These are phyloP conservation scores for Pythium utonaiense DNA, from an alignment of 352 stramenopile species.

Conservation along the genomic window DNA sequence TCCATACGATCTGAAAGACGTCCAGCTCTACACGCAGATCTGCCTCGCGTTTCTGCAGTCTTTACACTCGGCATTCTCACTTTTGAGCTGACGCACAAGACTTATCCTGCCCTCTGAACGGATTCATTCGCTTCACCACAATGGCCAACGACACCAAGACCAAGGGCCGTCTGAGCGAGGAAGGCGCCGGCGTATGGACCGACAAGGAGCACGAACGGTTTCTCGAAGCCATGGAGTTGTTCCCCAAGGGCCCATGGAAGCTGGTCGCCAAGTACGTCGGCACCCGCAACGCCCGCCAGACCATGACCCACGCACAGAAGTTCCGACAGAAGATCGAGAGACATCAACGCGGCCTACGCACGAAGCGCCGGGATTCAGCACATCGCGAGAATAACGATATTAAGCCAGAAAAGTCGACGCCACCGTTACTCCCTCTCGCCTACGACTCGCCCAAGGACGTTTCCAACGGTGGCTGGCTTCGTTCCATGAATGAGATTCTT, in stretches of 20 bases:
- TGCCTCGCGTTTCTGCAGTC: background rate
- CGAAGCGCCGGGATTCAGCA: constrained; percentile 16
- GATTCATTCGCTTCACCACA: background rate
- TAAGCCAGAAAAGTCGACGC: background rate
- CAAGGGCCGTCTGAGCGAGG: constrained; percentile 20
- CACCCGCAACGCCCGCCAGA: constrained; percentile 26
- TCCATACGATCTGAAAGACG: background rate
- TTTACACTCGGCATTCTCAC: background rate
- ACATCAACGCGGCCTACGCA: constrained; percentile 25
- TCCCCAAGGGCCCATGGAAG: constrained; percentile 36
- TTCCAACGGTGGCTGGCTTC: constrained; percentile 9
- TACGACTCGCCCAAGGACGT: constrained; percentile 25
- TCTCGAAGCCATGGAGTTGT: constrained; percentile 32
- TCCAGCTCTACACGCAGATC: background rate
- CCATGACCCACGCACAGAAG: constrained; percentile 34
- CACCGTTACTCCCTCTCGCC: constrained; percentile 8
- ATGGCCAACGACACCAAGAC: constrained; percentile 17
- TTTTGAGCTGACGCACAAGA: background rate
- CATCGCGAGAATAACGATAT: background rate
- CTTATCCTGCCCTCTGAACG: background rate
- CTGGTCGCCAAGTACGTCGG: constrained; percentile 29
- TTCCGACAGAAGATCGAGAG: constrained; percentile 33
- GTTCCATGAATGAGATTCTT: constrained; percentile 12
- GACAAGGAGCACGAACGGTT: constrained; percentile 34
- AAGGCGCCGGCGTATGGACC: constrained; percentile 29